A percentile compares a stretch with the other conserved stretches of the same genome.
Evolutionary conservation across 2,329 filamentous ascomycete genomes (phyloP).

Genomic region (Lomentospora prolificans): DNA sequence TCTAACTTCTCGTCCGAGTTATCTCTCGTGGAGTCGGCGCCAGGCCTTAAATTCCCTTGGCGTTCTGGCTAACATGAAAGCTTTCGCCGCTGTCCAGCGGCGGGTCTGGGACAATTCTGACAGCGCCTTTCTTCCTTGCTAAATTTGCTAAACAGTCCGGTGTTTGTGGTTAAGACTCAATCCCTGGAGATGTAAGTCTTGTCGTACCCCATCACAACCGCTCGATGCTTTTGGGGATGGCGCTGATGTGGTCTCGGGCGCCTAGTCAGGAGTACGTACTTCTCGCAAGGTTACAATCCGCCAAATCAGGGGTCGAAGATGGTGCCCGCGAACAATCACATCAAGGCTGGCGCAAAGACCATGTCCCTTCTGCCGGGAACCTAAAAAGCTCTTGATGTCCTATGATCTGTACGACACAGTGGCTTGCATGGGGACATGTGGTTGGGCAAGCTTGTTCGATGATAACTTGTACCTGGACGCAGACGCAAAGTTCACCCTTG

Average conservation of each 20-base stretch:
- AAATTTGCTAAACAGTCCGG: neutral
- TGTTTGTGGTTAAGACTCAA: neutral
- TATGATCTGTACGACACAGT: slow-evolving; percentile 3
- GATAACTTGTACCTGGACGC: neutral
- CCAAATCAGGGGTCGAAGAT: neutral
- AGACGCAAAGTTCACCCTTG: neutral
- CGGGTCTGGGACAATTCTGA: neutral
- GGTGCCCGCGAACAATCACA: neutral
- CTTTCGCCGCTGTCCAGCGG: neutral
- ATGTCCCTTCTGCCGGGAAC: neutral
- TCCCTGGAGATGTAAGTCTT: neutral
- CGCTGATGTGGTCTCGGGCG: too few relatives aligned
- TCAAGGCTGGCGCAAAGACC: neutral
- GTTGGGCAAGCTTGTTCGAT: neutral
- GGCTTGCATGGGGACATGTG: neutral
- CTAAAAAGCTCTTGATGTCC: neutral
- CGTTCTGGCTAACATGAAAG: neutral
- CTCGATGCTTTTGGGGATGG: too few relatives aligned
- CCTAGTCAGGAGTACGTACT: too few relatives aligned
- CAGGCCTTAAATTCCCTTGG: too few relatives aligned
- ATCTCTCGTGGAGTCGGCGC: too few relatives aligned
- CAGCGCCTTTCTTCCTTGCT: neutral
- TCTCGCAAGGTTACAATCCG: neutral
- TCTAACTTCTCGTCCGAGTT: too few relatives aligned
- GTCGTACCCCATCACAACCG: too few relatives aligned